Conservation (phyloP, 305 asterid genomes). For the Striga hermonthica region DNA sequence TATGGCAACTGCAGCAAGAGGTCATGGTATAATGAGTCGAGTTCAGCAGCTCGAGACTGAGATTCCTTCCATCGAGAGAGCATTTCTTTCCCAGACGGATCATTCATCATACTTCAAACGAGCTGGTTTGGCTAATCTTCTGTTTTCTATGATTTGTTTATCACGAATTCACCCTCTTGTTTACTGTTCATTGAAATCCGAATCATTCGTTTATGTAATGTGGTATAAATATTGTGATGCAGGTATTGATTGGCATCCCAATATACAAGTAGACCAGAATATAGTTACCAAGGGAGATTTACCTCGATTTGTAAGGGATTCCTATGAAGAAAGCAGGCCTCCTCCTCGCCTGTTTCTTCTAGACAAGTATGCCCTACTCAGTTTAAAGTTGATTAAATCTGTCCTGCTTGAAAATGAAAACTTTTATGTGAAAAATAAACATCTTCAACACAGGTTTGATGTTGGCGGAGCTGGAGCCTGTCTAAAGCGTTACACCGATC, state of each 20-base stretch:
- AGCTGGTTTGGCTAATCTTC: slow-evolving; percentile 54
- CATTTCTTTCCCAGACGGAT: slow-evolving; percentile 79
- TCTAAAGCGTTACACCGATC: slow-evolving; percentile 86
- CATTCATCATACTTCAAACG: slow-evolving; percentile 69
- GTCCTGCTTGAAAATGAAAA: slow-evolving; percentile 10
- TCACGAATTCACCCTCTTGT: slow-evolving; percentile 12
- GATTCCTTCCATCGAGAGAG: slow-evolving; percentile 72
- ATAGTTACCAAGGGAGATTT: slow-evolving; percentile 69
- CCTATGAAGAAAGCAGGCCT: slow-evolving; percentile 93
- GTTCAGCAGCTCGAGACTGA: slow-evolving; percentile 90
- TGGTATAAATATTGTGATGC: slow-evolving; percentile 33
- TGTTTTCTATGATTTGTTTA: slow-evolving; percentile 24
- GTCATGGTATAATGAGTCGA: slow-evolving; percentile 72
- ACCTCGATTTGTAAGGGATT: slow-evolving; percentile 90
- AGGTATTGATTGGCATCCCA: slow-evolving; percentile 92
- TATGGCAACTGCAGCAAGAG: slow-evolving; percentile 88
- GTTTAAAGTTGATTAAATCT: slow-evolving; percentile 20
- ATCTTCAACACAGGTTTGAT: slow-evolving; percentile 63
- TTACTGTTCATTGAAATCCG: slow-evolving; percentile 8
- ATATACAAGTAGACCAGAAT: slow-evolving; percentile 51
- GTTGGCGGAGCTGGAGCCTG: slow-evolving; percentile 94
- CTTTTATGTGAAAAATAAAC: slow-evolving; percentile 11
- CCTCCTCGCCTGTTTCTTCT: slow-evolving; percentile 94
- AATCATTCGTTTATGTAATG: slow-evolving; percentile 11
- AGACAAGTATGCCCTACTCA: slow-evolving; percentile 69